Evolutionary conservation across 202 grass and related monocot species (phyloP).

Genomic region (Saccharum hybrid): DNA sequence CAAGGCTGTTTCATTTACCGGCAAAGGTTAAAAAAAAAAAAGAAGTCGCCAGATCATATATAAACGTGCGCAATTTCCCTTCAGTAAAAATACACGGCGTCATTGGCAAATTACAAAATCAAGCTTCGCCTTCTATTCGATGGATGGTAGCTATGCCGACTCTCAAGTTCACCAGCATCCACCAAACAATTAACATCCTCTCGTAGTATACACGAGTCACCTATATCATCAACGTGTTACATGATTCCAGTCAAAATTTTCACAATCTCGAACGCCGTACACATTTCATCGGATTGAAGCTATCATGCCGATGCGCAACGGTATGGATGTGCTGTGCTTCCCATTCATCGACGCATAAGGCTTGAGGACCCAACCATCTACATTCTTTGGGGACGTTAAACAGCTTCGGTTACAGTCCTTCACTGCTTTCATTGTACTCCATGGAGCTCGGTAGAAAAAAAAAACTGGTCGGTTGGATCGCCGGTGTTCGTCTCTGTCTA

Average conservation of each 20-base stretch:
- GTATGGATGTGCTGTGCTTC: conserved; percentile 25
- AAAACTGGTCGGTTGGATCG: too few relatives aligned
- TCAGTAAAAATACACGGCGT: background rate
- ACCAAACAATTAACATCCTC: conserved; percentile 33
- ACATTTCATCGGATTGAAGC: conserved; percentile 67
- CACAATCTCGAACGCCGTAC: conserved; percentile 70
- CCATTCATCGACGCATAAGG: conserved; percentile 40
- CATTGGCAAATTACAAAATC: conserved; percentile 14
- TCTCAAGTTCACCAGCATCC: conserved; percentile 40
- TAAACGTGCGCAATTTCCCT: background rate
- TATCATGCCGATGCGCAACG: conserved; percentile 21
- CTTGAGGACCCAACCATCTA: conserved; percentile 89
- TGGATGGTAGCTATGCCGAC: background rate
- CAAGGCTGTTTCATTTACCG: too few relatives aligned
- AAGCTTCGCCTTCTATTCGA: conserved; percentile 30
- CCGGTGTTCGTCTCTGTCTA: too few relatives aligned
- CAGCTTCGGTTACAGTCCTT: conserved; percentile 45
- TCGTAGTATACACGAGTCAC: conserved; percentile 22
- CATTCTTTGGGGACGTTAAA: conserved; percentile 63
- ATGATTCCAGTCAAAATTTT: conserved; percentile 6
- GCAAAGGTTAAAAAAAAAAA: too few relatives aligned
- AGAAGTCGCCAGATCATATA: too few relatives aligned
- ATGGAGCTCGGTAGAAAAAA: conserved; percentile 38
- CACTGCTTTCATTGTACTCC: conserved; percentile 70
- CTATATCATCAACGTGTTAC: conserved; percentile 20